Base-by-base conservation (phyloP, 192 early-diverging fungal genomes). In the Coemansia sp. region DNA sequence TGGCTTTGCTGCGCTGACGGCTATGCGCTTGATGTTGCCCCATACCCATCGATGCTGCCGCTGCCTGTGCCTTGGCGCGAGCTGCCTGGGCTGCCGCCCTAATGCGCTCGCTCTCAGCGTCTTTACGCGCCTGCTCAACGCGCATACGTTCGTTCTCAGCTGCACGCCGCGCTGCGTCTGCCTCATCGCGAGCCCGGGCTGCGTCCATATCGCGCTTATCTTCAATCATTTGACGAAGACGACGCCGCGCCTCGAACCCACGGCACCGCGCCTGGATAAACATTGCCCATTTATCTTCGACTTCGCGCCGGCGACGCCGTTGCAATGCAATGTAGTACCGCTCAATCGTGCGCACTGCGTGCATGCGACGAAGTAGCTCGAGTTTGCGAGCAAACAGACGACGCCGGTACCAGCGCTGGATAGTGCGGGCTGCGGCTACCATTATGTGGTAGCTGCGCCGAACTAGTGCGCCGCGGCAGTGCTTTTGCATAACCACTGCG, bases 401-500 rank as follows among this genome's bases (percentile, higher is more conserved):
- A 12, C 23, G 23, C 16, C 78, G 73, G 60, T 69, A 75, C 39
- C 68, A 53, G 32, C 66, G 54, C 62, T 81, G 78, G 56, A 81
- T 59, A 0, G n/a, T 39, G 22, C 18, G 37, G 1, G 70, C 78
- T 0, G 78, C 73, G 19, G 53, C 70, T n/a, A 78, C 77, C 65
- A 84, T 71, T 1, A 49, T 52, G 22, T 75, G 52, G 62, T 82
- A 87, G 60, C 75, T 82, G 59, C 84, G 86, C 47, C 85, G 84
- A 50, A 85, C 82, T 29, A 85, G 68, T 35, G 85, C 85, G 14
- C 86, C 82, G 38, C 94, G 88, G 69, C 84, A 90, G 54, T 85
- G 74, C 23, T 83, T 84, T 74, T 98, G 96, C 49, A 98, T 89
- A 6, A 83, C 68, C 26, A 89, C 71, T 2, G 94, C 94, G 2